A percentile compares a stretch with the other conserved stretches of the same genome.
phyloP scores from a whole-genome alignment of 164 flowering plant genomes.

The Platanus orientalis region DNA sequence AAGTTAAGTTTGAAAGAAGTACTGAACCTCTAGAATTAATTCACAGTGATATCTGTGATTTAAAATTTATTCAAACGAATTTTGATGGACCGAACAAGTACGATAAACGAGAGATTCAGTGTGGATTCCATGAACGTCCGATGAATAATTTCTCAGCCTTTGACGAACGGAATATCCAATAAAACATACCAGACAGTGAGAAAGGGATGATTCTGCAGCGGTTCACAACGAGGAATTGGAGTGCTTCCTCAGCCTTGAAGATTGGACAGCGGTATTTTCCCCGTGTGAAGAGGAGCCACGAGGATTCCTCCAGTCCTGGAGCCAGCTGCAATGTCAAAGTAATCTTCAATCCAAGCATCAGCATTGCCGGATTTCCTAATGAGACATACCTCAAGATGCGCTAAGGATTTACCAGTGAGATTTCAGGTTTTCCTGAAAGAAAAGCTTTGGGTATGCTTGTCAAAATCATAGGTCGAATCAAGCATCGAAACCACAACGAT shows the following conservation, averaged over 20 bases:
- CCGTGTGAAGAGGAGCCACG: slow-evolving; percentile 53
- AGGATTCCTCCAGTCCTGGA: slow-evolving; percentile 59
- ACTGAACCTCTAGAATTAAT: too few species aligned
- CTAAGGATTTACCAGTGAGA: slow-evolving; percentile 49
- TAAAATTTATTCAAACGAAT: too few species aligned
- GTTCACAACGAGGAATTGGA: slow-evolving; percentile 33
- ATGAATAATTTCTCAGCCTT: slow-evolving; percentile 23
- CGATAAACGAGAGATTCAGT: too few species aligned
- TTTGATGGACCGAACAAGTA: too few species aligned
- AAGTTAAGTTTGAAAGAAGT: too few species aligned
- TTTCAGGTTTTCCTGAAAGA: not conserved
- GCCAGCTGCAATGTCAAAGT: slow-evolving; percentile 61
- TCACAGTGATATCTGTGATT: too few species aligned
- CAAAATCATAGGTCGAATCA: too few species aligned
- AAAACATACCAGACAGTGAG: slow-evolving; percentile 18
- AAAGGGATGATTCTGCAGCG: slow-evolving; percentile 20
- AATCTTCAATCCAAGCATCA: slow-evolving; percentile 45
- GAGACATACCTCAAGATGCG: slow-evolving; percentile 37
- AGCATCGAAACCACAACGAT: too few species aligned
- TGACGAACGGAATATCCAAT: slow-evolving; percentile 23
- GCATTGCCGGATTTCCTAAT: slow-evolving; percentile 36
- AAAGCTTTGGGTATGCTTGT: slow-evolving; percentile 16
- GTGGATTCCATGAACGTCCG: slow-evolving; percentile 40
- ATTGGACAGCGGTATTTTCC: slow-evolving; percentile 39
- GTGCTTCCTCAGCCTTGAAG: slow-evolving; percentile 40